phyloP scores from a whole-genome alignment of 2,329 filamentous ascomycete genomes.

The Botrytis tulipae region DNA sequence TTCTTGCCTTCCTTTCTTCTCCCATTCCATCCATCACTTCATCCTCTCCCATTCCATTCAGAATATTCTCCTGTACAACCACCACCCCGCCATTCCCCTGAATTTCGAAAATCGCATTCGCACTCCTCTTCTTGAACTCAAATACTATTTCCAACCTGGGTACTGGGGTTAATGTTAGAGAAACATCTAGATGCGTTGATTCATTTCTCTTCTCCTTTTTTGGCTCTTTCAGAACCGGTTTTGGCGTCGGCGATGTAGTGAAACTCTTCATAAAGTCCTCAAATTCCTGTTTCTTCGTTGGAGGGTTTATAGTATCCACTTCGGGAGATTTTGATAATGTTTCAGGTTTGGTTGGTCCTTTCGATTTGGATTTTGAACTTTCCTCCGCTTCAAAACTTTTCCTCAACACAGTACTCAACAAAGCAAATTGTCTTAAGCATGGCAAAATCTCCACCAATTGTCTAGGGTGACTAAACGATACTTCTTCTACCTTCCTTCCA shows the following conservation, averaged over 20 bases:
- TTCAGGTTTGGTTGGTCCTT: background rate
- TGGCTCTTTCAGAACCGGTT: constrained; percentile 21
- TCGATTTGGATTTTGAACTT: background rate
- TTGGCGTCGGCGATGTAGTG: background rate
- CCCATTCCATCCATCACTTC: constrained; percentile 20
- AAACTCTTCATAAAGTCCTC: constrained; percentile 34
- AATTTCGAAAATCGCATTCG: constrained; percentile 38
- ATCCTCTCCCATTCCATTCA: constrained; percentile 28
- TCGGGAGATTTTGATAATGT: background rate
- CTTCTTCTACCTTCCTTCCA: constrained; percentile 61
- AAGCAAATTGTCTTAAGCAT: constrained; percentile 70
- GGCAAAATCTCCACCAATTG: constrained; percentile 76
- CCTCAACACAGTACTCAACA: constrained; percentile 62
- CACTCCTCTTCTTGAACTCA: constrained; percentile 30
- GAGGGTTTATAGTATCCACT: background rate
- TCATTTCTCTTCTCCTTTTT: background rate
- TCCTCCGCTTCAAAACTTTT: constrained; percentile 50
- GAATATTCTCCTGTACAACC: constrained; percentile 36
- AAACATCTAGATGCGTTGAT: constrained; percentile 30
- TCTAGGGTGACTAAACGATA: constrained; percentile 75
- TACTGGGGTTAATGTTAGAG: constrained; percentile 34
- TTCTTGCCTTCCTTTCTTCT: constrained; percentile 16
- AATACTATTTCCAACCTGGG: constrained; percentile 36
- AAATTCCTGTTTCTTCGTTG: constrained; percentile 35
- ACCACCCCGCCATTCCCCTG: constrained; percentile 35